These are phyloP conservation scores for Biscutella auriculata DNA, from an alignment of 441 rosid genomes.

Conservation along the genomic window DNA sequence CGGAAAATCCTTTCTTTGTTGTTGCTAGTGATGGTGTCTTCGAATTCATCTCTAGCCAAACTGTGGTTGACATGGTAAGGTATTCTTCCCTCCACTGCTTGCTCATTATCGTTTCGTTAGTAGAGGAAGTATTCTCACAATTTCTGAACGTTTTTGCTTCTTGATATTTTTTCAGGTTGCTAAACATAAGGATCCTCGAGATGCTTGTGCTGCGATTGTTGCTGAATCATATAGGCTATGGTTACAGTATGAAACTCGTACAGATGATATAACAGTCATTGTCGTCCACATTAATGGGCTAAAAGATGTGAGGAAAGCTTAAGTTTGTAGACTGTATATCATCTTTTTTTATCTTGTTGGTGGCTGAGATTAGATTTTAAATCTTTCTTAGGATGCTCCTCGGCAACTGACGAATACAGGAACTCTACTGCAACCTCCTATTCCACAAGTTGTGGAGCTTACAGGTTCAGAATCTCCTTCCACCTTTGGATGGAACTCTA, in stretches of 20 bases:
- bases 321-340: neutral
- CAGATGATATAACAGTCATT: constrained; percentile 96
- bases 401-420: constrained; percentile 35
- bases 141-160: neutral
- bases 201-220: constrained; percentile 99
- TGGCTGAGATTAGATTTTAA: neutral
- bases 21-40: constrained; percentile 99
- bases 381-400: constrained; percentile 39
- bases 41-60: constrained; percentile 91
- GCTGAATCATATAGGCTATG: constrained; percentile 98
- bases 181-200: constrained; percentile 91
- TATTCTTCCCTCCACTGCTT: constrained; percentile 28
- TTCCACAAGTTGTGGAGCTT: constrained; percentile 71
- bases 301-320: constrained; percentile 40
- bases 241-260: constrained; percentile 99
- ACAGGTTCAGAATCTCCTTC: constrained; percentile 91
- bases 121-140: neutral
- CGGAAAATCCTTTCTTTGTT: constrained; percentile 83
- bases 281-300: constrained; percentile 86
- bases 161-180: constrained; percentile 68
- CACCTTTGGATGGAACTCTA: constrained; percentile 57
- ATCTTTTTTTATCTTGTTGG: constrained; percentile 13
- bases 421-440: constrained; percentile 38
- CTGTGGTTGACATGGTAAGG: constrained; percentile 98
- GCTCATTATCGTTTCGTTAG: neutral